Evolutionary conservation across 768 basidiomycete species (phyloP), one percentile per base, ranked within the genome.

Genomic region (Trametes elegans): DNA sequence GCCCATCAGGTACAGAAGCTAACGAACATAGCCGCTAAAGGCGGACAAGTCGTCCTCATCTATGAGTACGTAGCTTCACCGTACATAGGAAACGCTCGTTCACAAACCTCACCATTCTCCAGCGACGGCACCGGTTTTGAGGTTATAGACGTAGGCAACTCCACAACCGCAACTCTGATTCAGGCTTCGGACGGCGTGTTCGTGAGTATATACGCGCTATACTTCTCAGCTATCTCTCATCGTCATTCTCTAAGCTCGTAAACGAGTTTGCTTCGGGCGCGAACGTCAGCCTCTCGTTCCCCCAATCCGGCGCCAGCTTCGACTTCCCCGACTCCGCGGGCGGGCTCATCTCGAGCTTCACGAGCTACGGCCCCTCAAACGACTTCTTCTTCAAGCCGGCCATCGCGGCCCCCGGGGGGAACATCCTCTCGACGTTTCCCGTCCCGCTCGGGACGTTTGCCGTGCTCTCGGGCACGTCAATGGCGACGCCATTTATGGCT

Each of bases 311-410:
- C 18, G 74, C 64, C 0, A 61, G 69, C 5, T 70, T 71, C 47
- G 64, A 77, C 24, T 73, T 79, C 66, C 76, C 78, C 16, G 78
- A 81, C 57, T 71, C 77, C 10, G 66, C 70, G 4, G 84, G 82
- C 16, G 84, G 84, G 11, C 73, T 83, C 38, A 77, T 83, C 18
- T 83, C 81, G 1, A 39, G 27, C 38, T 83, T 82, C 67, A 76
- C 79, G 31, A 76, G 76, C 45, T 83, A 79, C 53, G 85, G 85
- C 1, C 84, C 84, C 1, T 75, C 80, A 4, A 79, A 83, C 62
- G 83, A 86, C 62, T 72, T 83, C 58, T 76, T 70, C 70, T 79
- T 79, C 73, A 81, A 81, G 49, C 80, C 82, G 9, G 72, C 79
- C 10, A 64, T 83, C 47, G 70, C 79, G 26, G 77, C 81, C 5